A percentile compares a stretch with the other conserved stretches of the same genome.
Evolutionary conservation across 1,284 basidiomycete species (phyloP).

Genomic region (Tylopilus sp.): DNA sequence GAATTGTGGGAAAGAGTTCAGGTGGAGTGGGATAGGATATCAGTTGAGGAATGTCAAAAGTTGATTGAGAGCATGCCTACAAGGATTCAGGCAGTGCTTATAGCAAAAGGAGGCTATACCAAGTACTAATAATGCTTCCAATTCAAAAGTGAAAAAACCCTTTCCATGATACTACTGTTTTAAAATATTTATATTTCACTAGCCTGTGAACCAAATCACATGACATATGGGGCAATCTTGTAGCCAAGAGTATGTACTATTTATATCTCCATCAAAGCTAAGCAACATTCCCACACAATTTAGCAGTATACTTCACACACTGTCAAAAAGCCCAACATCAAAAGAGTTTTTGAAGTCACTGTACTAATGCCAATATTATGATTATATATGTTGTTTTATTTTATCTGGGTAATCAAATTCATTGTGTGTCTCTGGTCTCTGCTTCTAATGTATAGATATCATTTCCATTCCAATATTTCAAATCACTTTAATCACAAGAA

Average conservation of each 20-base stretch:
- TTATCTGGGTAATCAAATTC: no score
- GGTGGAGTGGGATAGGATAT: not conserved
- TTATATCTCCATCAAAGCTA: not conserved
- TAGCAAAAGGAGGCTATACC: not conserved
- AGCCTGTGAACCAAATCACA: not conserved
- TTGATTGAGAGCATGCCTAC: not conserved
- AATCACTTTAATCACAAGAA: no score
- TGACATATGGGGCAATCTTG: not conserved
- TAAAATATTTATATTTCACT: not conserved
- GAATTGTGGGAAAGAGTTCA: not conserved
- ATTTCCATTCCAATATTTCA: no score
- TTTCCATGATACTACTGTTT: not conserved
- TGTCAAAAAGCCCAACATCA: no score
- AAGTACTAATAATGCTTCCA: not conserved
- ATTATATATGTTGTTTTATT: no score
- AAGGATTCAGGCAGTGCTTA: not conserved
- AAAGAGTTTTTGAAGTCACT: no score
- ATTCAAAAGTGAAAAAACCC: not conserved
- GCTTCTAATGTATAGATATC: no score
- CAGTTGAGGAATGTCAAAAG: not conserved
- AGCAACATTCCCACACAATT: not conserved
- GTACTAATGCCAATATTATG: no score
- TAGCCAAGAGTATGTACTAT: not conserved
- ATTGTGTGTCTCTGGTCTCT: no score
- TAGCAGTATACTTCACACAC: no score